phyloP scores from a whole-genome alignment of 2,329 filamentous ascomycete genomes.

The Scedosporium minutisporum region DNA sequence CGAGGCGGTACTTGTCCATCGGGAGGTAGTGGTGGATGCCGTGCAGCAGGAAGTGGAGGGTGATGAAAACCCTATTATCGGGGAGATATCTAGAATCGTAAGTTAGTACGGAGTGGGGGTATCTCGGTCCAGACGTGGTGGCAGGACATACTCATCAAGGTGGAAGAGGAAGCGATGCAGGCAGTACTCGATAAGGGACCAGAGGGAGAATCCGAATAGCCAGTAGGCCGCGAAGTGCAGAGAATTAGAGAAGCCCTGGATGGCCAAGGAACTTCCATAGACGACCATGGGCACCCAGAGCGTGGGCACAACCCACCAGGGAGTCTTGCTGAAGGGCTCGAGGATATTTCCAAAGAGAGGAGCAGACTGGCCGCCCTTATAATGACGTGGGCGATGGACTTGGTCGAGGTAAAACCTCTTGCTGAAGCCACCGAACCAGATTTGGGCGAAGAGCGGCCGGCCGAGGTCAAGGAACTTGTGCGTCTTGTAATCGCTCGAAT shows the following conservation, averaged over 20 bases:
- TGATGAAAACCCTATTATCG: constrained; percentile 80
- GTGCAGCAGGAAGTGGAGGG: constrained; percentile 85
- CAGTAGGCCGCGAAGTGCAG: constrained; percentile 51
- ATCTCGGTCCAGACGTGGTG: background rate
- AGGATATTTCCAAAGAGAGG: constrained; percentile 96
- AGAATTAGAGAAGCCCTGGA: constrained; percentile 45
- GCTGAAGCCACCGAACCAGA: constrained; percentile 78
- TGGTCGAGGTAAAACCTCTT: constrained; percentile 98
- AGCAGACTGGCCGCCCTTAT: constrained; percentile 84
- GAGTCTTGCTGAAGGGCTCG: constrained; percentile 91
- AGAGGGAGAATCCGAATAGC: constrained; percentile 62
- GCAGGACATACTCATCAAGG: constrained; percentile 65
- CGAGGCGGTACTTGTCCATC: constrained; percentile 96
- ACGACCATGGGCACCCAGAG: constrained; percentile 74
- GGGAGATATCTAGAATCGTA: constrained; percentile 61
- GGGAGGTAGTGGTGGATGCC: constrained; percentile 97
- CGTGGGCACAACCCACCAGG: constrained; percentile 83
- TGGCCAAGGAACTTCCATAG: constrained; percentile 62
- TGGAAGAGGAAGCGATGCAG: constrained; percentile 91
- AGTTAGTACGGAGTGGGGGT: constrained; percentile 11
- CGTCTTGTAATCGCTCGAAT: constrained; percentile 64
- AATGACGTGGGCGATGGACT: constrained; percentile 90
- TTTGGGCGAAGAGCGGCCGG: constrained; percentile 74
- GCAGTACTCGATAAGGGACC: constrained; percentile 84
- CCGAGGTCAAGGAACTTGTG: constrained; percentile 92